phyloP scores from a whole-genome alignment of 2,329 filamentous ascomycete species.

The Alternaria arbusti region DNA sequence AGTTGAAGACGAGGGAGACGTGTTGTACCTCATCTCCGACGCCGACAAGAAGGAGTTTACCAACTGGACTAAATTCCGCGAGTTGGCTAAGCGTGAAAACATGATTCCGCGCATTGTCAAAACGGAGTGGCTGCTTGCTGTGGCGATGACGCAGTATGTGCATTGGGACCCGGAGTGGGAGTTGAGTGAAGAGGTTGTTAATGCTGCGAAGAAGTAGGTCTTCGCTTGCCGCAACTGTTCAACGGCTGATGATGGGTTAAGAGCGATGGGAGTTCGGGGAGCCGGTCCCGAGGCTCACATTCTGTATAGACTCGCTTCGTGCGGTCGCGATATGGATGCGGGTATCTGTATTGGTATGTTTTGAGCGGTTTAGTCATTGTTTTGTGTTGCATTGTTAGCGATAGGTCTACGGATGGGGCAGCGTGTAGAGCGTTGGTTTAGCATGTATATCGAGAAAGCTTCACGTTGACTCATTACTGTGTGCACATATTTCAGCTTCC shows the following conservation, averaged over 20 bases:
- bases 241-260: constrained; percentile 10
- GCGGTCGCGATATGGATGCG: not conserved
- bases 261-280: constrained; percentile 26
- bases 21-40: constrained; percentile 81
- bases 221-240: not conserved
- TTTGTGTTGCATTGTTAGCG: not conserved
- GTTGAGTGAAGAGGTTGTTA: constrained; percentile 40
- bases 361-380: not conserved
- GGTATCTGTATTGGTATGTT: not conserved
- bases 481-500: not conserved
- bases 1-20: constrained; percentile 62
- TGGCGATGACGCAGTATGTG: constrained; percentile 86
- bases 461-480: not conserved
- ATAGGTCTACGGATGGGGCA: not conserved
- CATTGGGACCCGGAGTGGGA: constrained; percentile 46
- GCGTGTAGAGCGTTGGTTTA: not conserved
- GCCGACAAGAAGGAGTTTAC: constrained; percentile 68
- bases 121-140: constrained; percentile 87
- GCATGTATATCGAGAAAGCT: not conserved
- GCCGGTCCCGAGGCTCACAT: not conserved
- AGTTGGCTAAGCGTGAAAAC: constrained; percentile 77
- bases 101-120: constrained; percentile 82
- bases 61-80: constrained; percentile 80
- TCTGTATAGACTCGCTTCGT: constrained; percentile 8
- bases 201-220: constrained; percentile 25